Evolutionary conservation across 208 protist species (phyloP).

Genomic region (Spongospora subterranea): DNA sequence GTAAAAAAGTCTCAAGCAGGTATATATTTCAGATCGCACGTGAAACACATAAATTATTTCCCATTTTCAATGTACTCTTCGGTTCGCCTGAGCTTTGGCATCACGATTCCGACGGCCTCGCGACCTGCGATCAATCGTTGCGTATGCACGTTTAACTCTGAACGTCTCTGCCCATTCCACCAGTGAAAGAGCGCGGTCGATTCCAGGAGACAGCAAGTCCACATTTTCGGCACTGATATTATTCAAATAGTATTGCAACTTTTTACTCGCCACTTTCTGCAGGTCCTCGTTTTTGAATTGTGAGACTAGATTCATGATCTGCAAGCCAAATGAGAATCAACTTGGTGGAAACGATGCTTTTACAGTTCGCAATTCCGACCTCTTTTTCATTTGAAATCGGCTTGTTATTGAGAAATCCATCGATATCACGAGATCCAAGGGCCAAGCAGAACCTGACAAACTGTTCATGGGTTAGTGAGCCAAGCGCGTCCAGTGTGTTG

Average conservation of each 20-base stretch:
- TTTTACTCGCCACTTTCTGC: neutral
- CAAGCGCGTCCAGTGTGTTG: neutral
- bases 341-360: neutral
- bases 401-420: neutral
- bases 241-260: neutral
- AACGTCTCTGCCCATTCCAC: neutral
- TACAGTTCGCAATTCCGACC: neutral
- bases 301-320: neutral
- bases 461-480: neutral
- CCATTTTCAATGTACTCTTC: too few relatives aligned
- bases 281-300: neutral
- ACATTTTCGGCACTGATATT: neutral
- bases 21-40: too few relatives aligned
- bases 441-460: neutral
- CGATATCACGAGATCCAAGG: neutral
- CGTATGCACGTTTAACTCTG: neutral
- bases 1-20: too few relatives aligned
- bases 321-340: neutral
- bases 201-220: neutral
- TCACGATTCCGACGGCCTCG: neutral
- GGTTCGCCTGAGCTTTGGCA: neutral
- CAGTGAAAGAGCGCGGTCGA: neutral
- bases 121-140: neutral
- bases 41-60: too few relatives aligned
- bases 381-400: neutral